Evolutionary conservation across 2,329 filamentous ascomycete genomes (phyloP).

Genomic region (Colletotrichum noveboracense): DNA sequence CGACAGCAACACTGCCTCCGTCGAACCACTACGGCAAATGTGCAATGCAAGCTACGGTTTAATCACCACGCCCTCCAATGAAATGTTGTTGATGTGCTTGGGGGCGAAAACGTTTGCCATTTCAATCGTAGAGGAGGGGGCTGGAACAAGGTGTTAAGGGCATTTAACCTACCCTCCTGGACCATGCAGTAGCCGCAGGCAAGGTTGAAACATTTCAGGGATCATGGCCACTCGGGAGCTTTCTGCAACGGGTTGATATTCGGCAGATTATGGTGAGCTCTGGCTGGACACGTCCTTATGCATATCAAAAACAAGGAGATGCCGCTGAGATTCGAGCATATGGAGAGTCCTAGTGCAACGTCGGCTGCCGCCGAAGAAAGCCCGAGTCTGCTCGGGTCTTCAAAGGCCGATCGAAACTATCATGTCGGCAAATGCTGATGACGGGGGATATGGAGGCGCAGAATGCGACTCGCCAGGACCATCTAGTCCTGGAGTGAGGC

Average conservation of each 20-base stretch:
- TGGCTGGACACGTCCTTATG: background rate
- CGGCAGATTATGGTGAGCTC: background rate
- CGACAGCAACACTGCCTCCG: too few species aligned
- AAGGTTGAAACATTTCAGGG: conserved; percentile 4
- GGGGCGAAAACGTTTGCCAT: background rate
- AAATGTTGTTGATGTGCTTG: background rate
- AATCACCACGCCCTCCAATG: background rate
- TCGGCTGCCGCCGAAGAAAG: background rate
- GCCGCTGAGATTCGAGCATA: background rate
- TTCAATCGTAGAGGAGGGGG: background rate
- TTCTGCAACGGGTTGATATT: background rate
- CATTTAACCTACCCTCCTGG: background rate
- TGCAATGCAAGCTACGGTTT: background rate
- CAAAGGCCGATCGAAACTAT: background rate
- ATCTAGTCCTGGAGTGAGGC: background rate
- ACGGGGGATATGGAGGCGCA: background rate
- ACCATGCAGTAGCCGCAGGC: background rate
- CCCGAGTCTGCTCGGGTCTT: background rate
- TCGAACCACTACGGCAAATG: background rate
- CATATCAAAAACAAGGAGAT: background rate
- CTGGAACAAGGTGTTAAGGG: background rate
- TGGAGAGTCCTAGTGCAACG: background rate
- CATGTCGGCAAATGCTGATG: background rate
- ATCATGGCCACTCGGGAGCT: background rate
- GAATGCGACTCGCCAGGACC: background rate